Base-by-base conservation (phyloP, 805 yeast species). In the Nakazawaea laoshanensis region DNA sequence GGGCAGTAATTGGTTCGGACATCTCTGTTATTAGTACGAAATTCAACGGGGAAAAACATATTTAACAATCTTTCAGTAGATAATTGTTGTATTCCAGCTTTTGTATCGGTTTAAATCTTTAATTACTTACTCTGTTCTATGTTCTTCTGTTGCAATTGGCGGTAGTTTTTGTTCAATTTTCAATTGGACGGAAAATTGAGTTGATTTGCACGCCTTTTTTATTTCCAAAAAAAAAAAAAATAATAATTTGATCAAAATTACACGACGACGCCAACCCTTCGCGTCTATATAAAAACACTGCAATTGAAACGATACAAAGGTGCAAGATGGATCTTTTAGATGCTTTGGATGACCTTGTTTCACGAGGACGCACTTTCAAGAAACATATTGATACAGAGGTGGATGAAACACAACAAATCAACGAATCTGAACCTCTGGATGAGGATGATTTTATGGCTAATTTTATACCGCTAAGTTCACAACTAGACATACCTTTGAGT, bases 1-100 rank as follows among this genome's bases (percentile, higher is more conserved):
- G 63, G 20, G 66, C 51, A 32, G 56, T 19, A 23, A 24, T 27
- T 30, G 35, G 27, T 19, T 36, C 35, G 12, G 39, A 36, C 39
- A 36, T 36, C 8, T 19, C 19, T 26, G 22, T n/a, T 14, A 8
- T 19, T 4, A 12, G 14, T 20, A 15, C 9, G 22, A 3, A 16
- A 18, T 18, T 26, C 11, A n/a, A n/a, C n/a, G n/a, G n/a, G n/a
- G n/a, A n/a, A n/a, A n/a, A n/a, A n/a, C n/a, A n/a, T n/a, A n/a
- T n/a, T n/a, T n/a, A n/a, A n/a, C n/a, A n/a, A n/a, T n/a, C n/a
- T n/a, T n/a, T n/a, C n/a, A n/a, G n/a, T n/a, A n/a, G n/a, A n/a
- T n/a, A n/a, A n/a, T n/a, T n/a, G n/a, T n/a, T n/a, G n/a, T n/a
- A n/a, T n/a, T n/a, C n/a, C n/a, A n/a, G n/a, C n/a, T n/a, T n/a